These are phyloP conservation scores for Saccharomyces pastorianus DNA, from an alignment of 1,139 yeast species.

Conservation along the genomic window DNA sequence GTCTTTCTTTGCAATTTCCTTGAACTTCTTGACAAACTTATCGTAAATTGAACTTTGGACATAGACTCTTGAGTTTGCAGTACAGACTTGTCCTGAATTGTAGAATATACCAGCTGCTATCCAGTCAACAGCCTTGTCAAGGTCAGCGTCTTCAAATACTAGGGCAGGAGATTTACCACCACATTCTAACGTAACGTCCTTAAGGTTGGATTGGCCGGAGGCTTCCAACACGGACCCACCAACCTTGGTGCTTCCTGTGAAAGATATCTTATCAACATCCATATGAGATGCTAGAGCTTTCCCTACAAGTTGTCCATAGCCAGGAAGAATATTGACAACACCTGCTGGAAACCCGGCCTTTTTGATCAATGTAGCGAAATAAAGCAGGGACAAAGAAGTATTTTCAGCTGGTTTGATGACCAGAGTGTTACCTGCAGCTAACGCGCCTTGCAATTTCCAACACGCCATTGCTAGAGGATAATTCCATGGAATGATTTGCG, in stretches of 20 bases:
- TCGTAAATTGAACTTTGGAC: slow-evolving; percentile 67
- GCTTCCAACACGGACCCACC: slow-evolving; percentile 49
- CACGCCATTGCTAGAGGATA: slow-evolving; percentile 64
- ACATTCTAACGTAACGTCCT: slow-evolving; percentile 80
- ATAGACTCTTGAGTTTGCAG: slow-evolving; percentile 77
- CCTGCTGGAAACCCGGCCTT: slow-evolving; percentile 72
- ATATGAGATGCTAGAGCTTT: slow-evolving; percentile 49
- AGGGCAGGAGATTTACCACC: slow-evolving; percentile 85
- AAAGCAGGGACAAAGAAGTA: slow-evolving; percentile 55
- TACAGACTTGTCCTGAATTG: slow-evolving; percentile 88
- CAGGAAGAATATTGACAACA: slow-evolving; percentile 54
- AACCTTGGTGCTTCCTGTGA: slow-evolving; percentile 53
- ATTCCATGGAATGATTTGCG: slow-evolving; percentile 71
- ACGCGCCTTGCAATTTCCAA: slow-evolving; percentile 65
- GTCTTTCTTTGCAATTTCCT: slow-evolving; percentile 38
- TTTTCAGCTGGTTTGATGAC: slow-evolving; percentile 62
- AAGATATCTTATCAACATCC: slow-evolving; percentile 56
- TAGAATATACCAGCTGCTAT: slow-evolving; percentile 75
- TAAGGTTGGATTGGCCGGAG: slow-evolving; percentile 53
- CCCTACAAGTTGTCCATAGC: slow-evolving; percentile 50
- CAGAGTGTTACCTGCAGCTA: slow-evolving; percentile 62
- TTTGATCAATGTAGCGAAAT: slow-evolving; percentile 45
- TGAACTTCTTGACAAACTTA: slow-evolving; percentile 43
- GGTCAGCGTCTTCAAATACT: slow-evolving; percentile 65
- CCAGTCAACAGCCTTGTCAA: slow-evolving; percentile 77